A percentile compares a stretch with the other conserved stretches of the same genome.
Evolutionary conservation across 1,284 basidiomycete genomes (phyloP).

Genomic region (Singerocomus inundabilis): DNA sequence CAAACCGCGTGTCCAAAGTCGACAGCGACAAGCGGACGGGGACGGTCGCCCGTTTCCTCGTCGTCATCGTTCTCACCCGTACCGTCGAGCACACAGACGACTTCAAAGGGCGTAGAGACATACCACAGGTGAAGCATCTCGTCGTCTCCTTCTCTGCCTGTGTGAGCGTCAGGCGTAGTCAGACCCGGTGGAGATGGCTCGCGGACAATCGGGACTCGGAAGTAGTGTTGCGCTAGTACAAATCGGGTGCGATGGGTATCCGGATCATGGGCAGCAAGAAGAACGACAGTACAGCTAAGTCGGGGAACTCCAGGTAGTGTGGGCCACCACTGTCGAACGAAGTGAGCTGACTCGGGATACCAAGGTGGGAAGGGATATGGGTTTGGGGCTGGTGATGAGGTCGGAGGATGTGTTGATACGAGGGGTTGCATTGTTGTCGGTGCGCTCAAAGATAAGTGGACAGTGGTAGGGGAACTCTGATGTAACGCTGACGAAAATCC

Average conservation of each 20-base stretch:
- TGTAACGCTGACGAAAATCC: slow-evolving; percentile 11
- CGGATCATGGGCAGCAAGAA: slow-evolving; percentile 59
- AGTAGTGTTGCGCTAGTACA: slow-evolving; percentile 74
- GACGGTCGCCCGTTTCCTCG: slow-evolving; percentile 42
- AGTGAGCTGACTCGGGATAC: slow-evolving; percentile 71
- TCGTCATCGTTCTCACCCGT: slow-evolving; percentile 35
- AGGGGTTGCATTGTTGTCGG: not conserved
- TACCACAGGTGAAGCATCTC: slow-evolving; percentile 67
- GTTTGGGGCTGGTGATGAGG: slow-evolving; percentile 31
- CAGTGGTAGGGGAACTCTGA: slow-evolving; percentile 6
- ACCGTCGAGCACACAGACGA: slow-evolving; percentile 60
- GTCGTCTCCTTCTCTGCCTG: slow-evolving; percentile 35
- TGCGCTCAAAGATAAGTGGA: slow-evolving; percentile 9
- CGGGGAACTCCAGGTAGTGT: slow-evolving; percentile 56
- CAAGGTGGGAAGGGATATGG: slow-evolving; percentile 58
- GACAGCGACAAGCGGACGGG: slow-evolving; percentile 69
- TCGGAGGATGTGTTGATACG: not conserved
- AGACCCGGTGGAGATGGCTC: slow-evolving; percentile 9
- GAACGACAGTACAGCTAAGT: slow-evolving; percentile 69
- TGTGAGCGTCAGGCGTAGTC: not conserved
- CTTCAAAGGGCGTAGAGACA: slow-evolving; percentile 65
- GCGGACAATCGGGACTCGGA: slow-evolving; percentile 53
- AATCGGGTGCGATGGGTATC: slow-evolving; percentile 56
- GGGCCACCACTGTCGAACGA: slow-evolving; percentile 78
- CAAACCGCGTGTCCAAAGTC: slow-evolving; percentile 77